Percentiles rank a stretch among this genome's conserved stretches.
These are phyloP conservation scores for Alternaria longipes DNA, from an alignment of 2,329 filamentous ascomycete species.

Conservation along the genomic window DNA sequence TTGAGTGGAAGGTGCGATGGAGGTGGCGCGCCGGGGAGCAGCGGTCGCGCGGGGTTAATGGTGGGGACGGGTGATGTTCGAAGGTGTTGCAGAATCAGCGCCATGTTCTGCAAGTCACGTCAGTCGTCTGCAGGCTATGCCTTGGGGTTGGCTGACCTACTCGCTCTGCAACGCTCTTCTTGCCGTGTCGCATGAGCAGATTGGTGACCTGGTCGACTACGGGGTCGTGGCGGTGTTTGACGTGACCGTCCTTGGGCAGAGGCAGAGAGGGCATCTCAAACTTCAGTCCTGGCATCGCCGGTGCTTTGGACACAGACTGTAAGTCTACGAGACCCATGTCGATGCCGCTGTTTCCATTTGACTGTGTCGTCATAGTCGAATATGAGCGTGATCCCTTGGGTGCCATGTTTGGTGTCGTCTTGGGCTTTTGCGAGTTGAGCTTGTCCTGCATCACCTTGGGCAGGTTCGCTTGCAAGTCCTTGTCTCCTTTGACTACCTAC, in stretches of 20 bases:
- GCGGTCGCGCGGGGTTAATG: conserved; percentile 73
- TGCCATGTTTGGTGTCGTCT: conserved; percentile 44
- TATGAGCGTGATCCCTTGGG: conserved; percentile 63
- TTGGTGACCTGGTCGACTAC: conserved; percentile 88
- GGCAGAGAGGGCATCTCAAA: conserved; percentile 76
- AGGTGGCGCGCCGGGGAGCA: conserved; percentile 80
- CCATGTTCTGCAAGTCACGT: conserved; percentile 73
- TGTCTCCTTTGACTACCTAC: conserved; percentile 71
- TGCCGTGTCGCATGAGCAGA: conserved; percentile 89
- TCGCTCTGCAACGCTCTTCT: conserved; percentile 87
- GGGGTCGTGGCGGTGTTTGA: conserved; percentile 86
- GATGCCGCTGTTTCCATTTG: conserved; percentile 21
- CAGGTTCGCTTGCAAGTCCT: conserved; percentile 68
- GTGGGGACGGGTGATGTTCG: conserved; percentile 84
- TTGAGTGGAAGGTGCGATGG: conserved; percentile 84
- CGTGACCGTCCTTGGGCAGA: conserved; percentile 68
- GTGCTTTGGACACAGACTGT: conserved; percentile 25
- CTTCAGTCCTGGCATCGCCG: conserved; percentile 68
- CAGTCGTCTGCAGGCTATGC: background rate
- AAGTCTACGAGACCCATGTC: conserved; percentile 47
- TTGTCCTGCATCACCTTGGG: conserved; percentile 73
- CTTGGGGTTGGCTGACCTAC: conserved; percentile 60
- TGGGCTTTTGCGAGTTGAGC: conserved; percentile 58
- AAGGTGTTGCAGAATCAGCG: conserved; percentile 80
- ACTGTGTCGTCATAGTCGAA: conserved; percentile 59